Evolutionary conservation across 2,329 filamentous ascomycete genomes (phyloP).

Genomic region (Sphaceloma murrayae): DNA sequence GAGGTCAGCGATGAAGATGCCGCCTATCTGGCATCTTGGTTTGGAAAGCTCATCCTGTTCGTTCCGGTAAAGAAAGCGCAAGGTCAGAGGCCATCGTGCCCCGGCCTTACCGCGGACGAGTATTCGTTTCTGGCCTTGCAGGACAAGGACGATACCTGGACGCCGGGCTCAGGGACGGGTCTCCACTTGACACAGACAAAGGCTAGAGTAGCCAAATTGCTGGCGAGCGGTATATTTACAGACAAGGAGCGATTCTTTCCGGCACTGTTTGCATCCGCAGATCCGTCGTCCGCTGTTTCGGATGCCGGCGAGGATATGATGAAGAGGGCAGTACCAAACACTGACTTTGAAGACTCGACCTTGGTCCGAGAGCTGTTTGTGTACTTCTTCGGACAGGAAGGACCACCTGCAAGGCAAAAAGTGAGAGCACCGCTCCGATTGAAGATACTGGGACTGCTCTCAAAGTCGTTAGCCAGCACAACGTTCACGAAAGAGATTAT

Average conservation of each 20-base stretch:
- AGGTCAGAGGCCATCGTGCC: constrained; percentile 34
- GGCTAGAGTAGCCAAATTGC: constrained; percentile 56
- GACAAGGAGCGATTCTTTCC: constrained; percentile 77
- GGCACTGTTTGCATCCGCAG: constrained; percentile 72
- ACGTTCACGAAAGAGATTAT: constrained; percentile 59
- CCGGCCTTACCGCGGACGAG: constrained; percentile 57
- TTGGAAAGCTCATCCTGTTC: constrained; percentile 68
- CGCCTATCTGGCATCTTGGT: constrained; percentile 60
- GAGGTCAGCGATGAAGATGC: constrained; percentile 64
- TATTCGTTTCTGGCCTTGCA: constrained; percentile 58
- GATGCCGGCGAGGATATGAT: constrained; percentile 82
- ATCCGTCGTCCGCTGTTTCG: constrained; percentile 69
- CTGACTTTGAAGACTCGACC: constrained; percentile 59
- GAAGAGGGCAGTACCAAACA: constrained; percentile 60
- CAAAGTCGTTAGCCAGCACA: constrained; percentile 66
- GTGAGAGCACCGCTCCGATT: constrained; percentile 63
- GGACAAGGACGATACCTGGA: constrained; percentile 61
- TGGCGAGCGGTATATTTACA: constrained; percentile 77
- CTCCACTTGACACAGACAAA: constrained; percentile 62
- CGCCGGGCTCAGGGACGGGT: constrained; percentile 49
- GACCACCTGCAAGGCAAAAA: constrained; percentile 34
- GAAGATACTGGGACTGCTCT: constrained; percentile 64
- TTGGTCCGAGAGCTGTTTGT: constrained; percentile 59
- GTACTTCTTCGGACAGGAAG: constrained; percentile 57
- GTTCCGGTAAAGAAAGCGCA: constrained; percentile 32